Base-by-base conservation (phyloP, 139 green algal genomes). In the Coccomyxa sp. region DNA sequence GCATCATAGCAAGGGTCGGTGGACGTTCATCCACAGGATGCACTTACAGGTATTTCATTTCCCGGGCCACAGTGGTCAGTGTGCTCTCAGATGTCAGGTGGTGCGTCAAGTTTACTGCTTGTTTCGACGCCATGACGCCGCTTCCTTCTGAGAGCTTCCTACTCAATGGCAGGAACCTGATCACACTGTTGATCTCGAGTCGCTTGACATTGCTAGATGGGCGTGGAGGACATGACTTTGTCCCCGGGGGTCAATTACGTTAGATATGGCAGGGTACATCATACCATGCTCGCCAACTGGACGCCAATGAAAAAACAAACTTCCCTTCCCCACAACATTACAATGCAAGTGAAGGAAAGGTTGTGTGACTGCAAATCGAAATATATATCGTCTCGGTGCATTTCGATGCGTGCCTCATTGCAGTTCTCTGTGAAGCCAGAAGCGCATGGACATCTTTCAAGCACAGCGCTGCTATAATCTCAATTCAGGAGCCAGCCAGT, bases 41-140 rank as follows among this genome's bases (percentile, higher is more conserved):
- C 17, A 63, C 85, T 81, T 67, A 91, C 88, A 90, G 83, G 67
- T 83, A 58, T 84, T 92, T 89, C 30, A 77, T 76, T n/a, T 63
- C 67, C 30, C 85, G 75, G 0, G 77, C 66, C 13, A 84, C 77
- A 9, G 88, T 91, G 25, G 76, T 74, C 31, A 83, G 10, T 15
- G 75, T 28, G 45, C 84, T 25, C 80, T 91, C 88, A 38, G 77
- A 78, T 66, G 77, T 68, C 10, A 86, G 45, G 38, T 18, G 38
- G 45, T 86, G 82, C n/a, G 77, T 31, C 31, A 82, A 74, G 28
- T 86, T 86, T 28, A 11, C 63, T 28, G 63, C 63, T 25, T 25
- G 18, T 71, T 71, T 71, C 18, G 63, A 71, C 63, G 63, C 63
- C 63, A 71, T 71, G 63, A 25, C 63, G 63, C 10, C 18, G 76